These are phyloP conservation scores for Populus trichocarpa DNA, from an alignment of 441 rosid species.

Conservation along the genomic window DNA sequence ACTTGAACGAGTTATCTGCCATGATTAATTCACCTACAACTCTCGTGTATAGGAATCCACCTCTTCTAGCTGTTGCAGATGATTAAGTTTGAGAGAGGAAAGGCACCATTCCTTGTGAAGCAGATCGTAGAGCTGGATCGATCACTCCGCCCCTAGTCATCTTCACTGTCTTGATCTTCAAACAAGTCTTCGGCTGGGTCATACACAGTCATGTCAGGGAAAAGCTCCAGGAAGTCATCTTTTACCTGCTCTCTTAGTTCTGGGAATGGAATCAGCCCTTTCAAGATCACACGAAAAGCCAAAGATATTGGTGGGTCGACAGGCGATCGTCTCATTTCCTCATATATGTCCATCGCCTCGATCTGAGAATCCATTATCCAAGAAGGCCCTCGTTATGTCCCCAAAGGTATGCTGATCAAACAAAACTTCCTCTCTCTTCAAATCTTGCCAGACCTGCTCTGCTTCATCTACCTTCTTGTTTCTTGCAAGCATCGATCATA, in stretches of 20 bases:
- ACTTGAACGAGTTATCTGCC: neutral
- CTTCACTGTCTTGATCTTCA: conserved; percentile 51
- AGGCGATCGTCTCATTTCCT: conserved; percentile 87
- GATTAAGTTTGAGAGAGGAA: neutral
- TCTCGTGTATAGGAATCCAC: neutral
- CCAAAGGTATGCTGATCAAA: conserved; percentile 94
- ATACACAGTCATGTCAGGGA: conserved; percentile 80
- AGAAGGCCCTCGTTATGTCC: conserved; percentile 69
- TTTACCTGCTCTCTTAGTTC: conserved; percentile 79
- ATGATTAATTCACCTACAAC: neutral
- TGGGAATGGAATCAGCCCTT: conserved; percentile 79
- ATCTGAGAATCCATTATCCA: conserved; percentile 46
- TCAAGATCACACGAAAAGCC: conserved; percentile 84
- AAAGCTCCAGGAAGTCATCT: conserved; percentile 84
- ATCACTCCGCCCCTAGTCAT: conserved; percentile 29
- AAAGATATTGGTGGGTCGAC: conserved; percentile 64
- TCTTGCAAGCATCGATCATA: conserved; percentile 88
- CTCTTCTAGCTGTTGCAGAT: neutral
- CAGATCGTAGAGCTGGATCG: neutral
- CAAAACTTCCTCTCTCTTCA: conserved; percentile 68
- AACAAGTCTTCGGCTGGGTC: conserved; percentile 84
- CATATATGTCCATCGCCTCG: conserved; percentile 73
- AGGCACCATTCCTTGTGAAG: neutral
- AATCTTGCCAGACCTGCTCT: conserved; percentile 72
- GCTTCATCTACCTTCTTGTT: conserved; percentile 65